These are phyloP conservation scores for Macrolepiota dolichaula DNA, from an alignment of 768 basidiomycete genomes.

Conservation along the genomic window DNA sequence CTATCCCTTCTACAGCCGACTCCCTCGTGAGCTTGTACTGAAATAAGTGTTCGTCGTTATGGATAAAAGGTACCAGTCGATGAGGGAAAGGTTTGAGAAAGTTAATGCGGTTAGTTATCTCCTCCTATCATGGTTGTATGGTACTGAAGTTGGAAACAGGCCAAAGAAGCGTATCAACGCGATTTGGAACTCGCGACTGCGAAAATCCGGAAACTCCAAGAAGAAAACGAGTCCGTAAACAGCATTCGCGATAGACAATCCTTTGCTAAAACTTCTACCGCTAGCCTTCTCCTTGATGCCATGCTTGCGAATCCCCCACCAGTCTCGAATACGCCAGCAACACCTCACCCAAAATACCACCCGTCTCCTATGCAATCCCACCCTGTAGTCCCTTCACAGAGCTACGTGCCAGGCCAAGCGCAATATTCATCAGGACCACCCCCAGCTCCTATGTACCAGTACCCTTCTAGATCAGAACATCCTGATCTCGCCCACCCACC, in stretches of 20 bases:
- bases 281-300: slow-evolving; percentile 11
- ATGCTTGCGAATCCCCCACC: slow-evolving; percentile 9
- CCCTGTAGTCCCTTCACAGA: background rate
- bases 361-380: slow-evolving; percentile 1
- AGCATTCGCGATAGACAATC: background rate
- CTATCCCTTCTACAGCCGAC: background rate
- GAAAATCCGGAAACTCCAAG: slow-evolving; percentile 11
- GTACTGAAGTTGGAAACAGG: background rate
- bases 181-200: slow-evolving; percentile 6
- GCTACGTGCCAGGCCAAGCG: background rate
- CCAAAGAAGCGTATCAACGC: background rate
- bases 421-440: background rate
- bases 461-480: slow-evolving; percentile 2
- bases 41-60: background rate
- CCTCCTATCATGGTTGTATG: background rate
- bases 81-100: slow-evolving; percentile 10
- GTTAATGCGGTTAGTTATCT: background rate
- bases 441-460: background rate
- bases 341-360: background rate
- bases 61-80: slow-evolving; percentile 9
- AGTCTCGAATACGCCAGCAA: background rate
- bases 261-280: background rate
- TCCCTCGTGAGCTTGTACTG: background rate
- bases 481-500: background rate
- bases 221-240: slow-evolving; percentile 9